phyloP scores from a whole-genome alignment of 1,284 basidiomycete species.

The Sporisorium sorghi region DNA sequence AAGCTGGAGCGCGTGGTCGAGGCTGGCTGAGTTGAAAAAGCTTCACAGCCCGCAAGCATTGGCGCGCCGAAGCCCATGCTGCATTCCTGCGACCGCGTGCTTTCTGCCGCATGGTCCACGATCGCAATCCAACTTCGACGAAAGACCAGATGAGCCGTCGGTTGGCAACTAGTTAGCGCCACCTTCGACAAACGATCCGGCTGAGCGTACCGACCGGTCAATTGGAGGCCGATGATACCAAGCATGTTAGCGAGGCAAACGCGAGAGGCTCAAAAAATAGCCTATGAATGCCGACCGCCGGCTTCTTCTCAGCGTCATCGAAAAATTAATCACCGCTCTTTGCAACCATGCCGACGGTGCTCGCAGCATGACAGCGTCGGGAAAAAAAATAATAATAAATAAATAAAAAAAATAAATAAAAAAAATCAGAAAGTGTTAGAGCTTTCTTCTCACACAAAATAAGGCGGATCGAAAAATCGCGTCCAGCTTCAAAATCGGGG shows the following conservation, averaged over 20 bases:
- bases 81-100: conserved; percentile 9
- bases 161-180: too few species aligned
- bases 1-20: conserved; percentile 1
- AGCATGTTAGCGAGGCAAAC: conserved; percentile 2
- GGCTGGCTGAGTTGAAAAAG: conserved; percentile 8
- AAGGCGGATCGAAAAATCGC: neutral
- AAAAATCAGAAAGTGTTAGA: neutral
- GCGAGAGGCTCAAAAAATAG: neutral
- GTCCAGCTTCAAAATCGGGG: too few species aligned
- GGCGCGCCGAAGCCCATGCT: neutral
- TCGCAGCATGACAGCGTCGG: neutral
- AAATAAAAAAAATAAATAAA: neutral
- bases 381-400: neutral
- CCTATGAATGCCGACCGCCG: neutral
- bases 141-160: neutral
- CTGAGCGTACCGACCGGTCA: neutral
- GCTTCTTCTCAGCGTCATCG: conserved; percentile 2
- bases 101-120: neutral
- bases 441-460: too few species aligned
- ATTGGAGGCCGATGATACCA: neutral
- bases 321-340: too few species aligned
- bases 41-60: conserved; percentile 3
- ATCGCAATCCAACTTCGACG: neutral
- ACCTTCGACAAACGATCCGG: neutral
- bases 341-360: neutral